Conservation (phyloP, 2,329 filamentous ascomycete genomes). For the Fusarium udum region DNA sequence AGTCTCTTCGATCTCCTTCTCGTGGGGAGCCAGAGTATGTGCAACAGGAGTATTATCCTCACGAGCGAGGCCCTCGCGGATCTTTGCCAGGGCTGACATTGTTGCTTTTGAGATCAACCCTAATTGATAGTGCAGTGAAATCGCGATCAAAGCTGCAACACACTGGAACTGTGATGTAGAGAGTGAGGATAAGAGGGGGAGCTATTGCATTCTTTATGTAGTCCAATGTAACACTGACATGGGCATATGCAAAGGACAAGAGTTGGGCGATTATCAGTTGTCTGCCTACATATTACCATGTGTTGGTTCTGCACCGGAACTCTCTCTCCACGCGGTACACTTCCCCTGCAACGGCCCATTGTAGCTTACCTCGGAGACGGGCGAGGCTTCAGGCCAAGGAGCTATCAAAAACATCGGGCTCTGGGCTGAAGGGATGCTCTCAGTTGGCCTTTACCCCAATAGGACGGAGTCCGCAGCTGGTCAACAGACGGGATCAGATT, state of each 20-base stretch:
- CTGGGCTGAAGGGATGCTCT: conserved; percentile 8
- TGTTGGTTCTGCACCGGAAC: conserved; percentile 1
- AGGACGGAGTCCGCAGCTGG: conserved; percentile 12
- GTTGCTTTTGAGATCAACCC: conserved; percentile 3
- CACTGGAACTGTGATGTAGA: not conserved
- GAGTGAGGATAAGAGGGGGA: not conserved
- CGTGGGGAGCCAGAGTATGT: conserved; percentile 17
- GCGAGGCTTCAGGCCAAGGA: conserved; percentile 15
- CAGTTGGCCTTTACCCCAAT: conserved; percentile 19
- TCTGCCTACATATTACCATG: not conserved
- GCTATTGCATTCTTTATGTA: conserved; percentile 23
- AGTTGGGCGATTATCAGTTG: not conserved
- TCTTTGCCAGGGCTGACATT: conserved; percentile 36
- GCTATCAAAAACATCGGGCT: not conserved
- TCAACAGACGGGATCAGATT: conserved; percentile 11
- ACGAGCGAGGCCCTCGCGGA: conserved; percentile 19
- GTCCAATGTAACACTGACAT: conserved; percentile 18
- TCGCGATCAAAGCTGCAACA: conserved; percentile 1
- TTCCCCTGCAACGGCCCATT: conserved; percentile 3
- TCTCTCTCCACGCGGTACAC: not conserved
- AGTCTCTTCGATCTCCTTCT: conserved; percentile 13
- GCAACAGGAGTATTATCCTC: conserved; percentile 20
- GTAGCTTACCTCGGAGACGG: not conserved
- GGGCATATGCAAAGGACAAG: not conserved
- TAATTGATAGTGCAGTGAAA: not conserved